Base-by-base conservation (phyloP, 371 early-diverging fungal species). In the Spiromyces aspiralis region DNA sequence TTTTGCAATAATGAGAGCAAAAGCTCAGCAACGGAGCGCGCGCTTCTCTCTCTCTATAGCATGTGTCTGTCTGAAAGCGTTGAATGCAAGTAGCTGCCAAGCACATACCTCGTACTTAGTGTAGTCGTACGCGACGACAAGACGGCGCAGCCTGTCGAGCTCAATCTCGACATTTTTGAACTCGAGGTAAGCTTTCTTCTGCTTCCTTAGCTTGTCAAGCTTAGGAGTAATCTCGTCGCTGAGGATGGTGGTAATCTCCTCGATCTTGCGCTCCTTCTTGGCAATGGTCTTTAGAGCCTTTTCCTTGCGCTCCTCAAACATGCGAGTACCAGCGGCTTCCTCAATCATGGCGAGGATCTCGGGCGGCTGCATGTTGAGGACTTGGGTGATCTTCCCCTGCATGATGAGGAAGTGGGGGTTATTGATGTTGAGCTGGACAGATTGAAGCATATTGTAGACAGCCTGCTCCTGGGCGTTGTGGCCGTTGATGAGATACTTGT, bases 301-400 rank as follows among this genome's bases (percentile, higher is more conserved):
- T 43, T 86, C 91, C 57, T 98, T 98, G 52, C 90, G 74, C 60
- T 92, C 95, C 65, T 97, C 97, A 66, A 90, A 99, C 93, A 93
- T 90, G 50, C 86, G 78, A 28, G 95, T 98, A 3, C 99, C 99
- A 2, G 99, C 96, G 0, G 98, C 95, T 66, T 99, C 98, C 64
- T 98, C 97, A 22, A 99, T 90, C 94, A 99, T 92, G 25, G 86
- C 82, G 25, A 94, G 68, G 23, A 97, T 84, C 60, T 98, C 96
- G 2, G 79, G 77, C 0, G 97, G 94, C 62, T 95, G 95, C 99
- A 99, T 99, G 63, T 95, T 98, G 23, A 99, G 76, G 2, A 99
- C 92, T 60, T 97, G 94, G 21, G 99, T 99, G 61, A 98, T 96
- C 49, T 84, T 78, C 28, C 99, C 99, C 71, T 99, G 99, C 95